Conservation (phyloP, 169 alveolate species). For the Pseudocohnilembus persalinus region DNA sequence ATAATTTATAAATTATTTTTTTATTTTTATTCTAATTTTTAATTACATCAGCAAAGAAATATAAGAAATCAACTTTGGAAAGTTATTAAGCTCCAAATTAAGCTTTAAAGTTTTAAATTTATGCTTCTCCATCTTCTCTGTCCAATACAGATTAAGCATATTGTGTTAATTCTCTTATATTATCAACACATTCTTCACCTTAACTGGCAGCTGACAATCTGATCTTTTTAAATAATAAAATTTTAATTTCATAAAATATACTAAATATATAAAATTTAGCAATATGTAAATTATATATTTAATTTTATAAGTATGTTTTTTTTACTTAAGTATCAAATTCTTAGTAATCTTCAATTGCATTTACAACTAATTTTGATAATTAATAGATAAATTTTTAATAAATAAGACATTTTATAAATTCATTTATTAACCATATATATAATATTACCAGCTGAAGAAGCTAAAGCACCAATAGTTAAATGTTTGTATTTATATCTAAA, state of each 20-base stretch:
- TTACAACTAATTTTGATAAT: conserved; percentile 33
- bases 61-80: conserved; percentile 55
- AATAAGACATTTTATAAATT: too few relatives aligned
- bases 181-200: conserved; percentile 45
- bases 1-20: too few relatives aligned
- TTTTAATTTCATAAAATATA: too few relatives aligned
- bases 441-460: conserved; percentile 59
- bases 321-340: conserved; percentile 54
- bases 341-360: conserved; percentile 51
- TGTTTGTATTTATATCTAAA: conserved; percentile 68
- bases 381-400: too few relatives aligned
- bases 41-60: conserved; percentile 49
- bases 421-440: background rate
- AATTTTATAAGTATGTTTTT: too few relatives aligned
- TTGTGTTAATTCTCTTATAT: conserved; percentile 20
- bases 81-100: conserved; percentile 32
- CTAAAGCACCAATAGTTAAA: conserved; percentile 60
- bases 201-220: conserved; percentile 30
- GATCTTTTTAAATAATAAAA: too few relatives aligned
- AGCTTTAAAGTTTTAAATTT: background rate
- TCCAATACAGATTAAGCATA: too few relatives aligned
- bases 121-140: conserved; percentile 28
- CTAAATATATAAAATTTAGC: too few relatives aligned
- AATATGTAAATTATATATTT: too few relatives aligned
- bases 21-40: too few relatives aligned